A percentile compares a stretch with the other conserved stretches of the same genome.
Evolutionary conservation across 371 early-diverging fungal species (phyloP).

Genomic region (Mucor velutinosus): DNA sequence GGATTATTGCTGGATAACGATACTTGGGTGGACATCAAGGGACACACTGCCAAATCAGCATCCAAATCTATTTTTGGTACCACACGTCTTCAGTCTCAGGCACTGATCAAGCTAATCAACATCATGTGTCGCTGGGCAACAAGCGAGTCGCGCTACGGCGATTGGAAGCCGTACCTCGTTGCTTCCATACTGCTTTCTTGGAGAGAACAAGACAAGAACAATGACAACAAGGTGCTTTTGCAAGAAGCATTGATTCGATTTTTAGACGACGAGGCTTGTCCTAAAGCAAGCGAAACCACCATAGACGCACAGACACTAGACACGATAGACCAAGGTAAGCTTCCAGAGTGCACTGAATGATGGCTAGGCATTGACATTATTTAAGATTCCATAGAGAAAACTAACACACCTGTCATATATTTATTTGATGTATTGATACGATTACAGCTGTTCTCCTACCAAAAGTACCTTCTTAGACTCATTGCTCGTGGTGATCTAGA

Average conservation of each 20-base stretch:
- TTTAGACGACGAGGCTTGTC: conserved; percentile 32
- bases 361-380: not conserved
- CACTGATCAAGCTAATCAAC: conserved; percentile 21
- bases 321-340: conserved; percentile 13
- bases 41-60: conserved; percentile 34
- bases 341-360: not conserved
- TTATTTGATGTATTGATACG: conserved; percentile 65
- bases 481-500: conserved; percentile 69
- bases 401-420: conserved; percentile 25
- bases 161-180: conserved; percentile 61
- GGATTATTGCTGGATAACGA: conserved; percentile 34
- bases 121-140: conserved; percentile 66
- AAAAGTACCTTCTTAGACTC: conserved; percentile 61
- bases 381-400: not conserved
- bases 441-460: conserved; percentile 61
- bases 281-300: not conserved
- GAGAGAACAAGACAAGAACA: conserved; percentile 39
- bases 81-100: conserved; percentile 9
- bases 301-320: not conserved
- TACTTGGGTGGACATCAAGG: conserved; percentile 42
- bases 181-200: conserved; percentile 53
- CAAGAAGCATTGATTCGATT: conserved; percentile 53
- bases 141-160: conserved; percentile 55
- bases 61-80: conserved; percentile 34
- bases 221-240: conserved; percentile 26